Percentiles rank a stretch among this genome's conserved stretches.
phyloP scores from a whole-genome alignment of 441 rosid genomes.

The Rhodomyrtus psidioides region DNA sequence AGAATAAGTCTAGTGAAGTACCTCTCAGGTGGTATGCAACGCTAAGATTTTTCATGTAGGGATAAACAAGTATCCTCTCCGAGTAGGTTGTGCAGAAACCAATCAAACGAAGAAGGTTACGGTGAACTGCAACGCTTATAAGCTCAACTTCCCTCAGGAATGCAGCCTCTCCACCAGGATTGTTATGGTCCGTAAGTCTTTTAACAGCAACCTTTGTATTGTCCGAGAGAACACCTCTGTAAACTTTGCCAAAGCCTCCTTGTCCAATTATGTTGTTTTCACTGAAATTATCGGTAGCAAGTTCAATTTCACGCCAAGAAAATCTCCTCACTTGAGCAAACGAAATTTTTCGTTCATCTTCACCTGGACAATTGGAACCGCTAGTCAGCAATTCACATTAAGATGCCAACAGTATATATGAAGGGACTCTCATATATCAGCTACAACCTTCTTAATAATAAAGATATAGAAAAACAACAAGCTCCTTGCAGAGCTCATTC shows the following conservation, averaged over 20 bases:
- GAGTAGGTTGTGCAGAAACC: conserved; percentile 40
- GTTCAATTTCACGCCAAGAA: conserved; percentile 42
- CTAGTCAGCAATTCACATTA: not conserved
- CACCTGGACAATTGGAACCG: conserved; percentile 20
- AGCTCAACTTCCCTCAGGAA: conserved; percentile 43
- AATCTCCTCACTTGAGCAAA: conserved; percentile 42
- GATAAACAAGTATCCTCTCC: conserved; percentile 52
- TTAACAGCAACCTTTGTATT: conserved; percentile 45
- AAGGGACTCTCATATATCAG: not conserved
- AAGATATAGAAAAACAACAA: not conserved
- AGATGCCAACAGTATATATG: not conserved
- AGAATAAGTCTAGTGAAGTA: conserved; percentile 1
- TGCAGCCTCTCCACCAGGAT: conserved; percentile 52
- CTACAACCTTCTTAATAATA: not conserved
- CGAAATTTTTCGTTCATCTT: conserved; percentile 34
- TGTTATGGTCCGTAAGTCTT: conserved; percentile 37
- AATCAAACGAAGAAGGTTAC: conserved; percentile 44
- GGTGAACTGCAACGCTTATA: conserved; percentile 48
- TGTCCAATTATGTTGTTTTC: conserved; percentile 49
- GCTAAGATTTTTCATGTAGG: conserved; percentile 53
- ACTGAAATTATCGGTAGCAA: conserved; percentile 51
- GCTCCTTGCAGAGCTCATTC: not conserved
- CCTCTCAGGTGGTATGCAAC: conserved; percentile 51
- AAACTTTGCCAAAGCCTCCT: conserved; percentile 65
- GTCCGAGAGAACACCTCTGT: conserved; percentile 46